A percentile compares a stretch with the other conserved stretches of the same genome.
Conservation (phyloP, 2,329 filamentous ascomycete genomes). For the Aureobasidium lini region DNA sequence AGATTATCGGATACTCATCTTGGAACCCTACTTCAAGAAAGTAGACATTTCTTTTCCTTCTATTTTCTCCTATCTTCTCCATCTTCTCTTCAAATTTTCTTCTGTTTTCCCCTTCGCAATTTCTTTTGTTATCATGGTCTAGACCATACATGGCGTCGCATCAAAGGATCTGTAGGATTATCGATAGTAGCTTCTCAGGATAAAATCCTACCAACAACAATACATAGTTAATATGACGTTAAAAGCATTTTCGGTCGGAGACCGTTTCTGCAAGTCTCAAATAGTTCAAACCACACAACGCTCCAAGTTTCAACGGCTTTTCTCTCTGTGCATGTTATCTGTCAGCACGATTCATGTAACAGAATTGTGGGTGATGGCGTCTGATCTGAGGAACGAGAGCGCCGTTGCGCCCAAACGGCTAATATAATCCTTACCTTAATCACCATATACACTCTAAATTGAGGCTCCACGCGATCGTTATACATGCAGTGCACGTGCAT, state of each 20-base stretch:
- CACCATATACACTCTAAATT: neutral
- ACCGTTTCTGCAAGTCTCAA: neutral
- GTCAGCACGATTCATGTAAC: neutral
- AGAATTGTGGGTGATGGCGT: neutral
- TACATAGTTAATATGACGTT: neutral
- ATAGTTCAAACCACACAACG: neutral
- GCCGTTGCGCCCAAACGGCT: neutral
- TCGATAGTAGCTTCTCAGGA: neutral
- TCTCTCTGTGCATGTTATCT: neutral
- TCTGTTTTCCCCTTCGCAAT: neutral
- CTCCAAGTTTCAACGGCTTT: neutral
- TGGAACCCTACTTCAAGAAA: conserved; percentile 42
- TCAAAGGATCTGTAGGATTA: neutral
- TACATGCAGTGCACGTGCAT: neutral
- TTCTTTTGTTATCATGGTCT: neutral
- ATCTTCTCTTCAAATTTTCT: neutral
- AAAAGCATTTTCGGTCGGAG: neutral
- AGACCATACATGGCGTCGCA: neutral
- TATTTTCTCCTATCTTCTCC: neutral
- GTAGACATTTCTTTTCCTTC: conserved; percentile 12
- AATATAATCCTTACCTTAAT: neutral
- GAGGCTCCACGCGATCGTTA: neutral
- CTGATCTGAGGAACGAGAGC: neutral
- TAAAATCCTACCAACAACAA: neutral
- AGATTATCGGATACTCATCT: conserved; percentile 38